phyloP scores from a whole-genome alignment of 2,329 filamentous ascomycete species.

The Pyrenophora seminiperda region DNA sequence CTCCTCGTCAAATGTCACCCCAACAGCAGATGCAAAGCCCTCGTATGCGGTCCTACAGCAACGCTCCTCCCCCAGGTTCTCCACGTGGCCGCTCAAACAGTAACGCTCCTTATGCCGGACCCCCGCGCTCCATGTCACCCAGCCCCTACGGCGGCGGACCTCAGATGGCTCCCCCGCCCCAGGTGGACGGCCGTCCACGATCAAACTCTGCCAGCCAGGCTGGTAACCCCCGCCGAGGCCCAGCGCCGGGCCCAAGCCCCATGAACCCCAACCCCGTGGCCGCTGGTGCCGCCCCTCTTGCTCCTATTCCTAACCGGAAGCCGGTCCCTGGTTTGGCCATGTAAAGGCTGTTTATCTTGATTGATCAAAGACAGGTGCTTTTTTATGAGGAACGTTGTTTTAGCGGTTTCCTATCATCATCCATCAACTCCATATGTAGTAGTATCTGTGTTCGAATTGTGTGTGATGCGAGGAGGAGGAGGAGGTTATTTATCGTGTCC shows the following conservation, averaged over 20 bases:
- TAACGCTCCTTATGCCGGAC: conserved; percentile 45
- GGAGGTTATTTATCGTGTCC: too few relatives aligned
- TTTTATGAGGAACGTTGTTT: conserved; percentile 34
- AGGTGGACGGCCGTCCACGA: conserved; percentile 42
- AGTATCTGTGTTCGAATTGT: too few relatives aligned
- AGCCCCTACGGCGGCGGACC: conserved; percentile 47
- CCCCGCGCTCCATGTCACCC: conserved; percentile 47
- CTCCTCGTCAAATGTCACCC: conserved; percentile 29
- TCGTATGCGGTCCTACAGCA: conserved; percentile 45
- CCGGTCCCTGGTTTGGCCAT: conserved; percentile 55
- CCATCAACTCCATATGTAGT: too few relatives aligned
- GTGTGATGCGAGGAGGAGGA: too few relatives aligned
- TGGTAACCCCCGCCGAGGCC: conserved; percentile 32
- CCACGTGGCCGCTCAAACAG: conserved; percentile 44
- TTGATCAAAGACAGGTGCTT: conserved; percentile 9
- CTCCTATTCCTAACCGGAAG: conserved; percentile 50
- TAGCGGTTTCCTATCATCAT: conserved; percentile 21
- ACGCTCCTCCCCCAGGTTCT: conserved; percentile 39
- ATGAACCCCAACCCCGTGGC: conserved; percentile 40
- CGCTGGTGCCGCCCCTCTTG: conserved; percentile 6
- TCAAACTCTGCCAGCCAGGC: conserved; percentile 47
- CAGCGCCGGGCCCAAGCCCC: conserved; percentile 44
- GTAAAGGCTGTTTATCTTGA: conserved; percentile 32
- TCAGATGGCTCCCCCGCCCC: conserved; percentile 38
- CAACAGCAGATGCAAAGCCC: conserved; percentile 33